phyloP scores from a whole-genome alignment of 1,284 basidiomycete genomes.

The Fistulinella cinereoalba region DNA sequence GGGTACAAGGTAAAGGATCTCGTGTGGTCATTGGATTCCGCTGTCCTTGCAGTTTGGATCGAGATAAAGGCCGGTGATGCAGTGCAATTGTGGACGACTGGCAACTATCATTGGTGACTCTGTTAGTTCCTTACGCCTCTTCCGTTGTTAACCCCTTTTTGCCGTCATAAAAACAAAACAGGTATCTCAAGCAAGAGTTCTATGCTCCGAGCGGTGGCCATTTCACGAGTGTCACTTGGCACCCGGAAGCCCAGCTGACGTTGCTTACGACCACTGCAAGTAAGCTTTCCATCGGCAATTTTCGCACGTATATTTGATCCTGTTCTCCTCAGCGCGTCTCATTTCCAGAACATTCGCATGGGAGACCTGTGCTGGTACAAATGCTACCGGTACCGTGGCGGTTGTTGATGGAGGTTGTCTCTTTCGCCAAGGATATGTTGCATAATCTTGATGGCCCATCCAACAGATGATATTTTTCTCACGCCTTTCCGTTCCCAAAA shows the following conservation, averaged over 20 bases:
- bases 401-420: slow-evolving; percentile 87
- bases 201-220: slow-evolving; percentile 47
- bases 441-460: slow-evolving; percentile 4
- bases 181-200: slow-evolving; percentile 92
- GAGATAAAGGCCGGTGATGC: slow-evolving; percentile 65
- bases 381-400: slow-evolving; percentile 82
- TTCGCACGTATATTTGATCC: slow-evolving; percentile 1
- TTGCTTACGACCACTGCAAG: slow-evolving; percentile 69
- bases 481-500: slow-evolving; percentile 95
- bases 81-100: slow-evolving; percentile 95
- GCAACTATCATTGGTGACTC: slow-evolving; percentile 92
- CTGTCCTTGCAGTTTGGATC: slow-evolving; percentile 83
- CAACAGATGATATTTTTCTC: slow-evolving; percentile 68
- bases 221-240: slow-evolving; percentile 79
- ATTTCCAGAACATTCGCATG: slow-evolving; percentile 70
- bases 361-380: slow-evolving; percentile 76
- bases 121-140: not conserved
- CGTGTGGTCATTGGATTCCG: slow-evolving; percentile 88
- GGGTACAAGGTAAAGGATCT: slow-evolving; percentile 75
- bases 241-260: slow-evolving; percentile 75
- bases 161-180: slow-evolving; percentile 32
- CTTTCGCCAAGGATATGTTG: slow-evolving; percentile 35
- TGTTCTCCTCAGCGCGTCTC: slow-evolving; percentile 42
- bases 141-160: slow-evolving; percentile 3
- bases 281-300: slow-evolving; percentile 36